A percentile compares a stretch with the other conserved stretches of the same genome.
Evolutionary conservation across 371 early-diverging fungal species (phyloP).

Genomic region (Globomyces sp.): DNA sequence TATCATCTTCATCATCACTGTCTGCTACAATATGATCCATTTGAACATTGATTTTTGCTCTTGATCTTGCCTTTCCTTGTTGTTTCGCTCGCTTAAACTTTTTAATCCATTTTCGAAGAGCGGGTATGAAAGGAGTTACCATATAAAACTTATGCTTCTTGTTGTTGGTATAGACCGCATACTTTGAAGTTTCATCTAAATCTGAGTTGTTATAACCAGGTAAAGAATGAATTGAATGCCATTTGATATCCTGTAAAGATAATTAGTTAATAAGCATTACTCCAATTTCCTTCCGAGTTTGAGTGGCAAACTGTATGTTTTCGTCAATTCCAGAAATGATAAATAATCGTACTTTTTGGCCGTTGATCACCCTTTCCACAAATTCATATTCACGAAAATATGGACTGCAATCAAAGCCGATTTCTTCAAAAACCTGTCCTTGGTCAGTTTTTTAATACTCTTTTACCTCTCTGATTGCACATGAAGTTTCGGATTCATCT

Average conservation of each 20-base stretch:
- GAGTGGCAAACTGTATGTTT: slow-evolving; percentile 77
- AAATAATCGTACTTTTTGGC: slow-evolving; percentile 90
- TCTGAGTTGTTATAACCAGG: slow-evolving; percentile 21
- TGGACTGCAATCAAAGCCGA: slow-evolving; percentile 88
- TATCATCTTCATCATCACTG: slow-evolving; percentile 7
- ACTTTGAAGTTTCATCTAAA: slow-evolving; percentile 17
- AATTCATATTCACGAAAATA: slow-evolving; percentile 69
- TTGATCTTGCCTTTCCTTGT: slow-evolving; percentile 25
- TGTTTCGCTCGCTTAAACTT: slow-evolving; percentile 28
- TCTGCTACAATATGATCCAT: slow-evolving; percentile 18
- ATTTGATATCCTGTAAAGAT: slow-evolving; percentile 40
- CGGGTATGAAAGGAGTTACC: slow-evolving; percentile 53
- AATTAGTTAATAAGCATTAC: slow-evolving; percentile 20
- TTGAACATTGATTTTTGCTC: slow-evolving; percentile 23
- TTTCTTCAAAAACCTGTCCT: slow-evolving; percentile 87
- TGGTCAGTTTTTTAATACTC: neutral
- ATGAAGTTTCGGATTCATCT: slow-evolving; percentile 85
- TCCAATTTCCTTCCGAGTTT: slow-evolving; percentile 95
- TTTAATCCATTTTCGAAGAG: slow-evolving; percentile 36
- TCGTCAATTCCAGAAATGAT: slow-evolving; percentile 89
- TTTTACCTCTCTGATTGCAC: slow-evolving; percentile 91
- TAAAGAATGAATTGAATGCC: slow-evolving; percentile 47
- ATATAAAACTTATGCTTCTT: slow-evolving; percentile 52
- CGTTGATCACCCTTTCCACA: slow-evolving; percentile 77
- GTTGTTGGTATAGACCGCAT: slow-evolving; percentile 15